A percentile compares a stretch with the other conserved stretches of the same genome.
These are phyloP conservation scores for Euryodendron excelsum DNA, from an alignment of 148 eudicot genomes.

Conservation along the genomic window DNA sequence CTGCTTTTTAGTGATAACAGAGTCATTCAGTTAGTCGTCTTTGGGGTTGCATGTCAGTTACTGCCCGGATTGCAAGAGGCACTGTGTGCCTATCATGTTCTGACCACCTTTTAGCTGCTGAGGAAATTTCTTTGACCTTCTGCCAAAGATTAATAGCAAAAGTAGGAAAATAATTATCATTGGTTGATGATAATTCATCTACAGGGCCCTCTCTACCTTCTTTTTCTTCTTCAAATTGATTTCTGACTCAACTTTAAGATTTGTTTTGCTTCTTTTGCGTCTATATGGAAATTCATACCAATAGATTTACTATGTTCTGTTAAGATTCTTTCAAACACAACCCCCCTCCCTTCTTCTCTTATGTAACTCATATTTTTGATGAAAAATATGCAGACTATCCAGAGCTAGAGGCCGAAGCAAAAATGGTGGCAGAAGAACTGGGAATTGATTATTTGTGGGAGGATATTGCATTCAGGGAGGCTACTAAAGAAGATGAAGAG, in stretches of 20 bases:
- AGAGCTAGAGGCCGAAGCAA: constrained; percentile 74
- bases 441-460: constrained; percentile 57
- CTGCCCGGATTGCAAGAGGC: background rate
- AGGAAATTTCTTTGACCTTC: background rate
- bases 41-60: background rate
- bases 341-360: constrained; percentile 9
- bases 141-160: background rate
- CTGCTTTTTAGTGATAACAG: background rate
- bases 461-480: constrained; percentile 54
- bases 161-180: background rate
- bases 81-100: background rate
- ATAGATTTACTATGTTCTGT: background rate
- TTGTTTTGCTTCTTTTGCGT: background rate
- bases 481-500: constrained; percentile 64
- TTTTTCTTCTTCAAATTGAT: background rate
- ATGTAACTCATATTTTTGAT: background rate
- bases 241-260: background rate
- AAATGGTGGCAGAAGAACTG: constrained; percentile 70
- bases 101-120: background rate
- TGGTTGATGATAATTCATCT: background rate
- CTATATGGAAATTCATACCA: background rate
- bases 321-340: background rate
- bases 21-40: background rate
- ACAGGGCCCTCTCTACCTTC: background rate
- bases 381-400: constrained; percentile 66